Conservation (phyloP, 768 basidiomycete genomes). For the Xanthoconium stramineum region DNA sequence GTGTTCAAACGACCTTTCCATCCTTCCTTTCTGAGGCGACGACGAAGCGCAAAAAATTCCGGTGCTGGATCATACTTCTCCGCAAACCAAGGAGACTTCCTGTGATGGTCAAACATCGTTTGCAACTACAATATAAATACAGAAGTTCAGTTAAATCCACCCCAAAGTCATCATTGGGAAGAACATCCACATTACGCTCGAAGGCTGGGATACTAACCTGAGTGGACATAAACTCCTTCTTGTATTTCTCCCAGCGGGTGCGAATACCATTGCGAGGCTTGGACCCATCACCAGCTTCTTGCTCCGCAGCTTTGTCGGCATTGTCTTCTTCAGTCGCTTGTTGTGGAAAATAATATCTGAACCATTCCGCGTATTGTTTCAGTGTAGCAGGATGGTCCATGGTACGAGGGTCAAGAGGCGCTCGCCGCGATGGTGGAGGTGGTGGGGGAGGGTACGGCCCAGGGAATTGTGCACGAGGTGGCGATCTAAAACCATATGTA, state of each 20-base stretch:
- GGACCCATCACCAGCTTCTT: slow-evolving; percentile 76
- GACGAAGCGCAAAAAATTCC: slow-evolving; percentile 68
- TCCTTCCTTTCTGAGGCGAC: slow-evolving; percentile 78
- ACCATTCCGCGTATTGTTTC: slow-evolving; percentile 89
- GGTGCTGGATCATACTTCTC: slow-evolving; percentile 88
- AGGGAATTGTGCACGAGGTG: slow-evolving; percentile 54
- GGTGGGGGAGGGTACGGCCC: slow-evolving; percentile 38
- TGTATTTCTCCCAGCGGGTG: slow-evolving; percentile 88
- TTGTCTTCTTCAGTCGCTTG: slow-evolving; percentile 81
- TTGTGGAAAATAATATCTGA: slow-evolving; percentile 70
- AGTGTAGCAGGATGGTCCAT: slow-evolving; percentile 78
- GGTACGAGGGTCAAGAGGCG: slow-evolving; percentile 76
- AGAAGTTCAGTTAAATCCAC: slow-evolving; percentile 22
- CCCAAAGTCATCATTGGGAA: slow-evolving; percentile 6
- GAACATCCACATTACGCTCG: slow-evolving; percentile 12
- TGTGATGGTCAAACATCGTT: slow-evolving; percentile 94
- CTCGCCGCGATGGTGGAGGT: slow-evolving; percentile 50
- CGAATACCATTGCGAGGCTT: slow-evolving; percentile 85
- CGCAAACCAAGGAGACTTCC: slow-evolving; percentile 93
- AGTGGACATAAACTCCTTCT: slow-evolving; percentile 81
- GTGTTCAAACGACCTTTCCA: slow-evolving; percentile 71
- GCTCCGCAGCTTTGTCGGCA: slow-evolving; percentile 79
- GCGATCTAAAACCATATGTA: slow-evolving; percentile 59
- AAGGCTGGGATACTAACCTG: slow-evolving; percentile 62
- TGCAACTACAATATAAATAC: slow-evolving; percentile 70